Base-by-base conservation (phyloP, 768 basidiomycete genomes). In the Trametopsis cervina region DNA sequence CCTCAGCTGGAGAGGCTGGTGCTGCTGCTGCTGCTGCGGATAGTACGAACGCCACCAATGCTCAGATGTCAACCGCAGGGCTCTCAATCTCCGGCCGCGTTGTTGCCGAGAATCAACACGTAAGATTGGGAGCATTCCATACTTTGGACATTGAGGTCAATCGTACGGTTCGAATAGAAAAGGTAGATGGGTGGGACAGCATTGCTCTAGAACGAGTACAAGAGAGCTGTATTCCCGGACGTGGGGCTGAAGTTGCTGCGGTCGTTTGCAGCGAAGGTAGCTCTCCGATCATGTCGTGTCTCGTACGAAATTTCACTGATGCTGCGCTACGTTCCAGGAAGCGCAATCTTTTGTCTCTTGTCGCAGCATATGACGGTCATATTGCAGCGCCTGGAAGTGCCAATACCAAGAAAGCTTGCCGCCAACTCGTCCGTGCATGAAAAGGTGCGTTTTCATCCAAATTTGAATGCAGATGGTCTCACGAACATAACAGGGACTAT, bases 301-400 rank as follows among this genome's bases (percentile, higher is more conserved):
- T 42, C 17, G 42, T 24, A 22, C 18, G 10, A 25, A 7, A 13
- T 21, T 9, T 45, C 26, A 20, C 21, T 5, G 35, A 6, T 36
- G 29, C 22, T 26, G n/a, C 44, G 23, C 21, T 39, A 42, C 40
- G 37, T 18, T 6, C 21, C 42, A 80, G 79, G 96, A 17, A 83
- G 80, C 2, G 96, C 96, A 1, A 85, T 90, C 9, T 88, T 99
- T 63, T 98, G 96, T 65, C 68, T 99, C 24, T 73, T 99, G 12
- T 97, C 94, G 1, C 85, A 98, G 57, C 94, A 98, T 65, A 94
- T 98, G 85, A 99, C 96, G 1, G 73, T 94, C 23, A 83, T 99
- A 26, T 72, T 90, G 3, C 91, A 97, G 60, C 79, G 96, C 18
- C 82, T 99, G 46, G 87, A 90, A 17, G 78, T 92, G 1, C 72